Evolutionary conservation across 1,139 yeast genomes (phyloP).

Genomic region (Yamadazyma sp.): DNA sequence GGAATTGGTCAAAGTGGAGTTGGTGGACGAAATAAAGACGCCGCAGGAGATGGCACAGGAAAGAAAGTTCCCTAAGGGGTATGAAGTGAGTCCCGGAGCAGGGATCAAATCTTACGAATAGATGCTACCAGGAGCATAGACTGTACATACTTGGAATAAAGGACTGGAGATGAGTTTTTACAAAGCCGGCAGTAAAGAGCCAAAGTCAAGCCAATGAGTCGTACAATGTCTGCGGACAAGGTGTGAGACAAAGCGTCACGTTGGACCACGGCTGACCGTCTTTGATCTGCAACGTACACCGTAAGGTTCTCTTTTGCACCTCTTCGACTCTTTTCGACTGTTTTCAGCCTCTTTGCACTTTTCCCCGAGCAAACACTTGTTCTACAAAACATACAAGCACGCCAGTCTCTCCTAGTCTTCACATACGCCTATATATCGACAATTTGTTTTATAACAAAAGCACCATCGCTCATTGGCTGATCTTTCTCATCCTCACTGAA

Average conservation of each 20-base stretch:
- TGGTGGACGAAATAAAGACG: conserved; percentile 55
- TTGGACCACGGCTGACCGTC: no score
- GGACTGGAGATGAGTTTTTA: neutral
- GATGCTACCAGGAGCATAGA: conserved; percentile 1
- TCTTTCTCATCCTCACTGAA: conserved; percentile 5
- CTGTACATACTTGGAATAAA: conserved; percentile 1
- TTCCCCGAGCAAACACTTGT: no score
- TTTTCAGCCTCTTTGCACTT: no score
- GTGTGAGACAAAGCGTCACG: no score
- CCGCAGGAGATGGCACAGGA: conserved; percentile 52
- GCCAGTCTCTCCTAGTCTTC: neutral
- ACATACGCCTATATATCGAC: neutral
- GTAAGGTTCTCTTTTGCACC: no score
- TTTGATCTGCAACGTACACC: no score
- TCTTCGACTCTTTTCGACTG: no score
- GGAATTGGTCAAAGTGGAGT: conserved; percentile 84
- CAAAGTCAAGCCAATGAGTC: no score
- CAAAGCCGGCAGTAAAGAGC: no score
- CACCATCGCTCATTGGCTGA: conserved; percentile 6
- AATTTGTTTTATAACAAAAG: conserved; percentile 3
- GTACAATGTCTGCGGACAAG: no score
- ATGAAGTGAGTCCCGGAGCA: conserved; percentile 23
- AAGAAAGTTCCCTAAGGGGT: conserved; percentile 68
- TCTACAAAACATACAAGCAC: no score
- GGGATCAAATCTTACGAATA: conserved; percentile 15